Percentiles rank a stretch among this genome's conserved stretches.
These are phyloP conservation scores for Geotrichum aggregatum DNA, from an alignment of 1,139 yeast genomes.

Conservation along the genomic window DNA sequence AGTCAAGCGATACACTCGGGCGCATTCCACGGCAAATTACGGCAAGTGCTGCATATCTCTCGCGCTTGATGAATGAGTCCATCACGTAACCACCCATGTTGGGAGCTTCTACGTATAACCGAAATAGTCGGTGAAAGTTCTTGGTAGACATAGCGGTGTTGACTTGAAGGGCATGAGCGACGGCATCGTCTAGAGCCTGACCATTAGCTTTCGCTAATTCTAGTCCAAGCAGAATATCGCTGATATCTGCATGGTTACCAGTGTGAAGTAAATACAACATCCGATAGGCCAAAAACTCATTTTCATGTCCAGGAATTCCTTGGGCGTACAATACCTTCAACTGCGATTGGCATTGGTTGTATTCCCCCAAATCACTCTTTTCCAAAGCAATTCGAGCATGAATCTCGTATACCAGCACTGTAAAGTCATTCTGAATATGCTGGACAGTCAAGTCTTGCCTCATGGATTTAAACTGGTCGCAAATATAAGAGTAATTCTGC, in stretches of 20 bases:
- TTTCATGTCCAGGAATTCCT: conserved; percentile 40
- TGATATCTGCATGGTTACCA: conserved; percentile 47
- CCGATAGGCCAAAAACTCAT: conserved; percentile 71
- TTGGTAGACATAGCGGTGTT: conserved; percentile 43
- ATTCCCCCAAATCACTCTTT: conserved; percentile 84
- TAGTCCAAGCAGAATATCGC: conserved; percentile 31
- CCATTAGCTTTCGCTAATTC: conserved; percentile 26
- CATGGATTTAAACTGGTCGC: conserved; percentile 86
- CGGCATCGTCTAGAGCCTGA: conserved; percentile 33
- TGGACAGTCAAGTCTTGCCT: conserved; percentile 94
- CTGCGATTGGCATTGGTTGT: conserved; percentile 90
- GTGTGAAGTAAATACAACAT: conserved; percentile 77
- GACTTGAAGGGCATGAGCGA: conserved; percentile 47
- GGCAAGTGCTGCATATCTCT: conserved; percentile 57
- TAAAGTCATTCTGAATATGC: conserved; percentile 72
- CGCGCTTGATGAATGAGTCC: conserved; percentile 50
- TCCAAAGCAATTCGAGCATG: conserved; percentile 86
- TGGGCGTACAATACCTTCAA: conserved; percentile 53
- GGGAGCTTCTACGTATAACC: conserved; percentile 43
- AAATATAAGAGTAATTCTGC: conserved; percentile 65
- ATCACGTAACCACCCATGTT: conserved; percentile 44
- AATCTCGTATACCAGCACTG: conserved; percentile 74
- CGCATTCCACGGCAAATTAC: conserved; percentile 59
- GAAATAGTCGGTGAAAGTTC: conserved; percentile 55
- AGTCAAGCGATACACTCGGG: conserved; percentile 46